phyloP scores from a whole-genome alignment of 345 rosid genomes.

The Heritiera littoralis region DNA sequence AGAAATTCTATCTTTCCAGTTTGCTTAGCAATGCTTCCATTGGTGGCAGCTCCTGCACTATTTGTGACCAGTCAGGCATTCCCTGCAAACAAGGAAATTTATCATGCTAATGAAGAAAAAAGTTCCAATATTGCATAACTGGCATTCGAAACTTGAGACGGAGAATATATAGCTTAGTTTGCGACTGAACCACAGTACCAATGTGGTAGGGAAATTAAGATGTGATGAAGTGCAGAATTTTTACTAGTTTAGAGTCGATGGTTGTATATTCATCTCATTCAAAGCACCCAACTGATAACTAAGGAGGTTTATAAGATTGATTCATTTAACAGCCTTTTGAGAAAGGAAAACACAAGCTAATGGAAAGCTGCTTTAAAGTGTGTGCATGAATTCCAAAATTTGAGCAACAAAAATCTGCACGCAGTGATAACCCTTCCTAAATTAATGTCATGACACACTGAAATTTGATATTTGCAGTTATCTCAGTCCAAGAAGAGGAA shows the following conservation, averaged over 20 bases:
- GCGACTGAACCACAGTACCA: neutral
- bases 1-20: constrained; percentile 62
- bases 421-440: neutral
- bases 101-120: neutral
- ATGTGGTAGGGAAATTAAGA: neutral
- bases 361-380: neutral
- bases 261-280: neutral
- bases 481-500: neutral
- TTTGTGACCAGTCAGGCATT: constrained; percentile 89
- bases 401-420: neutral
- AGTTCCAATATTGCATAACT: neutral
- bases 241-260: neutral
- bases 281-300: neutral
- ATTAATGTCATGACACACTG: neutral
- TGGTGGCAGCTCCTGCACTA: constrained; percentile 69
- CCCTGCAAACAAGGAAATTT: constrained; percentile 46
- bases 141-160: neutral
- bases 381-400: neutral
- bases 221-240: neutral
- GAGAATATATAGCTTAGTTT: neutral
- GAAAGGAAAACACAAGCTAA: neutral
- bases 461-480: neutral
- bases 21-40: constrained; percentile 87
- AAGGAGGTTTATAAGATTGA: neutral
- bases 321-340: neutral